phyloP scores from a whole-genome alignment of 495 filamentous ascomycete genomes.

The Aspergillus carlsbadensis region DNA sequence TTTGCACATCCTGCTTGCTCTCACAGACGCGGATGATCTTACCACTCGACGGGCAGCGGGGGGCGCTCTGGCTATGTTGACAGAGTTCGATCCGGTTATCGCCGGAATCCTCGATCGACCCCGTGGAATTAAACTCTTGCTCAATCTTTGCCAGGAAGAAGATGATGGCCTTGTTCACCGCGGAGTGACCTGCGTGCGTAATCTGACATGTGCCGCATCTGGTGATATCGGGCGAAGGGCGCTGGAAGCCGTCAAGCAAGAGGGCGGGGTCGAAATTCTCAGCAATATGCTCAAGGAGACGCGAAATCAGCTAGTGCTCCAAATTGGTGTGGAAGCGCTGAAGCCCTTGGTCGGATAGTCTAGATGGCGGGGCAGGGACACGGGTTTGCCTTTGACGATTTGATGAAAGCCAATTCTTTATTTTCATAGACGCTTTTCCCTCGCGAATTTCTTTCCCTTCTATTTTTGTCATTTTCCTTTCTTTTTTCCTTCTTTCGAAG shows the following conservation, averaged over 20 bases:
- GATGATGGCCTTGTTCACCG: slow-evolving; percentile 73
- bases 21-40: slow-evolving; percentile 80
- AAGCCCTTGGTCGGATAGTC: slow-evolving; percentile 57
- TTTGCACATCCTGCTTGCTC: slow-evolving; percentile 78
- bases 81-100: slow-evolving; percentile 71
- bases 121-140: slow-evolving; percentile 65
- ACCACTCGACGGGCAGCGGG: slow-evolving; percentile 81
- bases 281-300: slow-evolving; percentile 64
- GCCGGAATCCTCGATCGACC: slow-evolving; percentile 65
- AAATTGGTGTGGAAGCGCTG: slow-evolving; percentile 61
- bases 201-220: slow-evolving; percentile 40
- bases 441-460: neutral
- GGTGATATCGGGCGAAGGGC: slow-evolving; percentile 43
- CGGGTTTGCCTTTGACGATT: slow-evolving; percentile 3
- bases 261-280: slow-evolving; percentile 58
- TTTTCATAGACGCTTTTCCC: slow-evolving; percentile 1
- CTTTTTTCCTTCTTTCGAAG: slow-evolving; percentile 1
- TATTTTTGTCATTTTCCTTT: neutral
- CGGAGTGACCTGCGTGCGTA: slow-evolving; percentile 70
- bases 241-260: slow-evolving; percentile 37
- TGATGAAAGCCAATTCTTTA: slow-evolving; percentile 8
- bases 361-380: slow-evolving; percentile 15
- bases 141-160: slow-evolving; percentile 74
- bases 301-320: slow-evolving; percentile 60
- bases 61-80: slow-evolving; percentile 81